Evolutionary conservation across 2,329 filamentous ascomycete genomes (phyloP).

Genomic region (Sporothrix sp.): DNA sequence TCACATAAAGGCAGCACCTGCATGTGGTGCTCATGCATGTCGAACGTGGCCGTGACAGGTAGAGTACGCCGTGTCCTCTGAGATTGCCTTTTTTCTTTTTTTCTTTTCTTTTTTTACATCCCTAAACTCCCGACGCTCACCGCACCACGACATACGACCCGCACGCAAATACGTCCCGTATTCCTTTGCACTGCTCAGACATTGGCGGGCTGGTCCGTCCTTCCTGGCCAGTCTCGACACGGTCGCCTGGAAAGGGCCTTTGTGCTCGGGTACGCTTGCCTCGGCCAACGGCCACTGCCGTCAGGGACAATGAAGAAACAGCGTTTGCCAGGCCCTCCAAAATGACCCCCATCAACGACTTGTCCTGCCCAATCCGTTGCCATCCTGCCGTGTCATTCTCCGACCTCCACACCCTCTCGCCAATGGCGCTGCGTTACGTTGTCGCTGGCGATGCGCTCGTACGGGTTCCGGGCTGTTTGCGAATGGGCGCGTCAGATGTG

Average conservation of each 20-base stretch:
- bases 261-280: not conserved
- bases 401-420: not conserved
- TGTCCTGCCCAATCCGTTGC: conserved; percentile 9
- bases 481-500: too few relatives aligned
- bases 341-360: conserved; percentile 1
- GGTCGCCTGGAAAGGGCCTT: too few relatives aligned
- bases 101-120: not conserved
- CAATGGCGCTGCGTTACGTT: conserved; percentile 3
- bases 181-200: too few relatives aligned
- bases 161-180: too few relatives aligned
- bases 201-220: too few relatives aligned
- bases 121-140: too few relatives aligned
- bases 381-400: not conserved
- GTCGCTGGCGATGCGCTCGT: not conserved
- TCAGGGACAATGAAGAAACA: too few relatives aligned
- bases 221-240: too few relatives aligned
- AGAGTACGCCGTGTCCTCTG: not conserved
- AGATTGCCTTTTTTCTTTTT: not conserved
- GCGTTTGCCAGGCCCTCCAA: too few relatives aligned
- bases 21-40: conserved; percentile 4
- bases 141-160: too few relatives aligned
- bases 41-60: conserved; percentile 2
- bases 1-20: not conserved
- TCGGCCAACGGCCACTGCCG: not conserved
- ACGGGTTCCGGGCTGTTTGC: too few relatives aligned